Evolutionary conservation across 2,329 filamentous ascomycete species (phyloP).

Genomic region (Sclerotinia subarctica): DNA sequence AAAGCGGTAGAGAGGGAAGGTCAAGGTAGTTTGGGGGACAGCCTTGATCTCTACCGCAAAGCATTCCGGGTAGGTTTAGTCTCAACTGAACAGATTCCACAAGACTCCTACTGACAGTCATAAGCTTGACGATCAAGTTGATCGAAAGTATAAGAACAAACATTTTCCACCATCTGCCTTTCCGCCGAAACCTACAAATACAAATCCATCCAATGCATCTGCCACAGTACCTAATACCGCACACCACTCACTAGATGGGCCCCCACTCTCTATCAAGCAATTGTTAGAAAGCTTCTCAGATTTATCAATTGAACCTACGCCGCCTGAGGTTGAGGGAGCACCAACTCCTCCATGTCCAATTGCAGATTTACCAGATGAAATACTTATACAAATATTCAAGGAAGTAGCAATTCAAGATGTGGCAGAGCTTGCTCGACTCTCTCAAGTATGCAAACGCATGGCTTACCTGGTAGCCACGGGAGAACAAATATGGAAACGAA

Average conservation of each 20-base stretch:
- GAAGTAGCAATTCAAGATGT: slow-evolving; percentile 73
- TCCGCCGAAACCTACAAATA: slow-evolving; percentile 43
- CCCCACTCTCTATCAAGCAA: slow-evolving; percentile 57
- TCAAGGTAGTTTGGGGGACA: slow-evolving; percentile 83
- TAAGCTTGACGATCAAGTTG: slow-evolving; percentile 79
- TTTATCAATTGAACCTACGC: slow-evolving; percentile 64
- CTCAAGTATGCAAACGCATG: slow-evolving; percentile 80
- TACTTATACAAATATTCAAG: slow-evolving; percentile 74
- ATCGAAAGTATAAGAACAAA: slow-evolving; percentile 85
- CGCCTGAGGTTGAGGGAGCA: slow-evolving; percentile 68
- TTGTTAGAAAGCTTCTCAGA: slow-evolving; percentile 73
- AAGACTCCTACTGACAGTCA: slow-evolving; percentile 22
- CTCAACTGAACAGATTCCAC: neutral
- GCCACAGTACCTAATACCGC: slow-evolving; percentile 51
- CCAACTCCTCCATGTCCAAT: slow-evolving; percentile 78
- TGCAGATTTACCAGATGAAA: slow-evolving; percentile 73
- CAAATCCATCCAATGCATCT: slow-evolving; percentile 47
- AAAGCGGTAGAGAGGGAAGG: slow-evolving; percentile 84
- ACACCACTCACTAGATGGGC: slow-evolving; percentile 55
- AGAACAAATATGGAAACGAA: slow-evolving; percentile 78
- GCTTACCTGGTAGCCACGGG: slow-evolving; percentile 83
- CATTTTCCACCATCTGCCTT: slow-evolving; percentile 69
- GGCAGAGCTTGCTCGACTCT: slow-evolving; percentile 69
- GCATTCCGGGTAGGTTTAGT: slow-evolving; percentile 69
- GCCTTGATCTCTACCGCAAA: slow-evolving; percentile 80